Evolutionary conservation across 1,139 yeast species (phyloP), one percentile per base, ranked within the genome.

Genomic region (Arxiozyma slooffiae): DNA sequence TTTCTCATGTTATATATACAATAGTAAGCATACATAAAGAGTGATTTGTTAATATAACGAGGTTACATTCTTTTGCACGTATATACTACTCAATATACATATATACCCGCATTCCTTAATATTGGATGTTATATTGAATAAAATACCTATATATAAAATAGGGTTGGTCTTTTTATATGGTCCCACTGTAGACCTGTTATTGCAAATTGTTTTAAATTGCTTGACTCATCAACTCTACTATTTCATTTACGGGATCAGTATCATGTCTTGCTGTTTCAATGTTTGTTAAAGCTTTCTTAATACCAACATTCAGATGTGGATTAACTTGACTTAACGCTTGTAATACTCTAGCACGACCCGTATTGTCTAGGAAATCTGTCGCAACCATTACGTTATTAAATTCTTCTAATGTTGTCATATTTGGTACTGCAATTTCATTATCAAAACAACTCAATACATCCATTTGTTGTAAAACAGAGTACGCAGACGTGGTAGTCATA

Each of bases 401-500:
- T 62, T 92, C 97, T 38, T 78, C 80, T 17, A 85, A 67, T 11
- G 75, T 71, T 7, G 81, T 74, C 48, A 92, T 76, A 57, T 85
- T 82, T 53, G 94, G 95, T 38, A 92, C 83, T 23, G 88, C 85
- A 53, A 90, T 78, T 55, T 89, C 86, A 61, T 86, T 85, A 59
- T 89, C 88, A 70, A 92, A 90, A 59, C 85, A 78, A 60, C 85
- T 85, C 44, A 83, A 70, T 58, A 92, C 74, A 61, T 87, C 95
- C 84, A 92, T 81, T 60, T 86, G 87, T 63, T 86, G 87, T 60
- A 92, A 73, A 20, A 89, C 85, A 2, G 84, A 77, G 61, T 86
- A 82, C 50, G 89, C 85, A 5, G 95, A 83, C 0, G 97, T 85
- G 1, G 98, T 92, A 2, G 95, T 95, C 60, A 92, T 75, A 41